Evolutionary conservation across 2,329 filamentous ascomycete species (phyloP), one percentile per base, ranked within the genome.

Genomic region (Neospermospora avenae): DNA sequence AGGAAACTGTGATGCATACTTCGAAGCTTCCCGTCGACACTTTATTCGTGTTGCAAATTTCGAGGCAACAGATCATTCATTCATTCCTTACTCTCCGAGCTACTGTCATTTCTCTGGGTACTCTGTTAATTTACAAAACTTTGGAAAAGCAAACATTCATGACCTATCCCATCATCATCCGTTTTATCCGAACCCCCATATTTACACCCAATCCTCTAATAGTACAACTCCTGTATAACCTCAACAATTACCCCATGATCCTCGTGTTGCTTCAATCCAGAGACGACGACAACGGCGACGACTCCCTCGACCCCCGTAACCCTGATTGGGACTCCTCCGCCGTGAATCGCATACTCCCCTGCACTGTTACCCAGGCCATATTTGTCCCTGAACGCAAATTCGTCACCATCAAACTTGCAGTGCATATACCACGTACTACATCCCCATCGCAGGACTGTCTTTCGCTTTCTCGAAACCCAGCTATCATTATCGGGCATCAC

Each of bases 241-340:
- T 92, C 87, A 0, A 89, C 81, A 69, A 93, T 85, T 39, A 92
- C 83, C 8, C 84, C 84, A 74, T 95, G 90, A 73, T 93, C 89
- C 76, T 92, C 83, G 68, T 89, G 80, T 74, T 92, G 87, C 77
- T 86, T 88, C 72, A 93, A 73, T 4, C 90, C 90, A 69, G 85
- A 89, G 1, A 93, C 87, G 18, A 92, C 84, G 24, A 92, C 84
- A 0, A 91, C 86, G 0, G 84, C 90, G 8, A 92, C 85, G 3
- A 91, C 76, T 0, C 89, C 90, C 75, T 93, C 89, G 1, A 93
- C 88, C 0, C 88, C 88, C 56, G 77, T 77, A 6, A 93, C 89
- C 7, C 84, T 80, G 34, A 93, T 81, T 0, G 90, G 90, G 64
- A 90, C 84, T 0, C 81, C 90, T 22, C 90, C 90, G 0, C 90